Conservation (phyloP, 495 filamentous ascomycete species). For the Bacidia rubella region DNA sequence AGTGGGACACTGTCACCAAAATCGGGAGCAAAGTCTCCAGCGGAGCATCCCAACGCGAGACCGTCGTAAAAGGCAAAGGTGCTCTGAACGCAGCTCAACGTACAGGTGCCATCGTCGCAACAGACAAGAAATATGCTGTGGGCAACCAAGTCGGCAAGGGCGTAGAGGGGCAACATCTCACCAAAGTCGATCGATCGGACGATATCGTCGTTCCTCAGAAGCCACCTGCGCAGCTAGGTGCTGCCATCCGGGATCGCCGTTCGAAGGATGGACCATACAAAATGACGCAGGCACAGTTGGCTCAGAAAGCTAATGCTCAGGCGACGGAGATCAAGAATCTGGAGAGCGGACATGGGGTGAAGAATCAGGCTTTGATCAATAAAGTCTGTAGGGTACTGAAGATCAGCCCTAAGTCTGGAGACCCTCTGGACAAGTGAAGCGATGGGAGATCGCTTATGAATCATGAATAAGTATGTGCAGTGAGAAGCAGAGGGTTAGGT, state of each 20-base stretch:
- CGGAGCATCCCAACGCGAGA: conserved; percentile 57
- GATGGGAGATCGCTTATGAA: background rate
- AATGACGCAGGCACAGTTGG: conserved; percentile 95
- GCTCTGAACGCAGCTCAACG: conserved; percentile 86
- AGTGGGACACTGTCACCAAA: conserved; percentile 81
- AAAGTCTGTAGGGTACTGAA: conserved; percentile 19
- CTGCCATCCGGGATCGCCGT: conserved; percentile 64
- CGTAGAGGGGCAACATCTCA: conserved; percentile 84
- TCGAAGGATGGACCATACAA: conserved; percentile 54
- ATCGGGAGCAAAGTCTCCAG: conserved; percentile 72
- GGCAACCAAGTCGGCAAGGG: conserved; percentile 51
- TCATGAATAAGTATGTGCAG: background rate
- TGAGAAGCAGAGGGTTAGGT: background rate
- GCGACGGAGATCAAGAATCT: conserved; percentile 20
- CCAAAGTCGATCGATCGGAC: conserved; percentile 95
- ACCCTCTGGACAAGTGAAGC: conserved; percentile 16
- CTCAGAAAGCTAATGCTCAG: conserved; percentile 67
- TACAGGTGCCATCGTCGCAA: conserved; percentile 58
- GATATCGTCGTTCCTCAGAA: conserved; percentile 96
- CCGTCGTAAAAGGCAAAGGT: conserved; percentile 70
- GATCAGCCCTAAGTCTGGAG: conserved; percentile 19
- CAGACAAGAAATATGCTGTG: conserved; percentile 82
- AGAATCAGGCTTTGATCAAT: conserved; percentile 19
- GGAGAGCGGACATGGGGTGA: conserved; percentile 18
- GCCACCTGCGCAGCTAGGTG: conserved; percentile 63